phyloP scores from a whole-genome alignment of 2,329 filamentous ascomycete genomes.

The Pyricularia pennisetigena region DNA sequence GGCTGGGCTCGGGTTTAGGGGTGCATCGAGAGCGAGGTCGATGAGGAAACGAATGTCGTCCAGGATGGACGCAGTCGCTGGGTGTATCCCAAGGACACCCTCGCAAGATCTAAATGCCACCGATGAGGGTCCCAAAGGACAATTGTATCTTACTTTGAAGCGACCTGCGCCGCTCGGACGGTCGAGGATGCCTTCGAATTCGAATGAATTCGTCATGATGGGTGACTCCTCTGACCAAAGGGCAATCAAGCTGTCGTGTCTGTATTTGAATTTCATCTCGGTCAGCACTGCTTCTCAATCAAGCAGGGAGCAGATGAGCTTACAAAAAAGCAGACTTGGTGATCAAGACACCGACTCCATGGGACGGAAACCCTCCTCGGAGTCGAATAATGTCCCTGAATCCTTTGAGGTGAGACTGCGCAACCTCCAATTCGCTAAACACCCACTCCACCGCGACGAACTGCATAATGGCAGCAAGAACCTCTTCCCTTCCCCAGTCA shows the following conservation, averaged over 20 bases:
- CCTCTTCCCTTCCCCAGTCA: constrained; percentile 24
- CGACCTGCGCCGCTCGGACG: constrained; percentile 24
- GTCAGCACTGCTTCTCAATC: not conserved
- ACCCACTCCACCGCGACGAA: constrained; percentile 38
- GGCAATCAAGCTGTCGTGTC: constrained; percentile 33
- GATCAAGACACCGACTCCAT: constrained; percentile 35
- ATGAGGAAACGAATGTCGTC: constrained; percentile 39
- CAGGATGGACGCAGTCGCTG: constrained; percentile 35
- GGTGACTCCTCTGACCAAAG: constrained; percentile 31
- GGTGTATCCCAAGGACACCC: constrained; percentile 29
- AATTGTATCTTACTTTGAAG: constrained; percentile 30
- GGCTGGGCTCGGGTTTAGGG: constrained; percentile 16
- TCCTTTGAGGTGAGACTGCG: constrained; percentile 34
- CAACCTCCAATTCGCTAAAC: constrained; percentile 31
- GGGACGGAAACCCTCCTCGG: constrained; percentile 33
- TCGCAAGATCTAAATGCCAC: constrained; percentile 30
- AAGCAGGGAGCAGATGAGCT: constrained; percentile 18
- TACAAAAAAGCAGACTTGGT: constrained; percentile 39
- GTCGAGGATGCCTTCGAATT: constrained; percentile 25
- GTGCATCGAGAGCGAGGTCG: constrained; percentile 26
- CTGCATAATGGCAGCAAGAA: constrained; percentile 32
- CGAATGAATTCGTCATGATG: constrained; percentile 23
- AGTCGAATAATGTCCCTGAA: constrained; percentile 36
- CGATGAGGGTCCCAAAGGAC: constrained; percentile 32
- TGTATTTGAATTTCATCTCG: constrained; percentile 16